Evolutionary conservation across 495 filamentous ascomycete genomes (phyloP).

Genomic region (Polyplosphaeria fusca): DNA sequence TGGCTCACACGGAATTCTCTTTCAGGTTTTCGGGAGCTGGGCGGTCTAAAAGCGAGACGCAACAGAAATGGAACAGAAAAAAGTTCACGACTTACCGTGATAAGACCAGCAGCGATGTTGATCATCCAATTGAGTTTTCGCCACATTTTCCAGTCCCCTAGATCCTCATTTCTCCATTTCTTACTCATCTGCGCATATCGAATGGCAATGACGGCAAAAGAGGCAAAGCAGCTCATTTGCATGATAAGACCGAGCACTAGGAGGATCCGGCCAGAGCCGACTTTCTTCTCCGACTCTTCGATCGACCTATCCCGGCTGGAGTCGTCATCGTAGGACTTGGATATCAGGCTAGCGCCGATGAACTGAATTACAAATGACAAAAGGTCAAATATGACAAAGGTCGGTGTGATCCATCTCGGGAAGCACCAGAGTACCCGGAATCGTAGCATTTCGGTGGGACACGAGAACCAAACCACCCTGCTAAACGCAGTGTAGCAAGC

Average conservation of each 20-base stretch:
- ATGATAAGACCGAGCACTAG: conserved; percentile 24
- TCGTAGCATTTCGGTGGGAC: conserved; percentile 7
- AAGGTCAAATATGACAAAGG: conserved; percentile 25
- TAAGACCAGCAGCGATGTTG: conserved; percentile 21
- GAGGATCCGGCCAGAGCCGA: conserved; percentile 12
- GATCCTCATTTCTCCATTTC: conserved; percentile 5
- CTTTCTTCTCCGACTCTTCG: conserved; percentile 15
- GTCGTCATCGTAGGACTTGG: conserved; percentile 14
- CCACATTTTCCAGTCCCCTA: conserved; percentile 30
- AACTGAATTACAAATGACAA: conserved; percentile 25
- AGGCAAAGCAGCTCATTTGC: conserved; percentile 18
- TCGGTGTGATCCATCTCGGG: conserved; percentile 22
- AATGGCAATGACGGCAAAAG: conserved; percentile 23
- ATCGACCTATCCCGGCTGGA: conserved; percentile 6
- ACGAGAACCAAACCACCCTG: conserved; percentile 26
- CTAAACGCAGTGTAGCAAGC: conserved; percentile 28
- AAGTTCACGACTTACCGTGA: no score
- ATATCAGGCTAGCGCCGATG: conserved; percentile 15
- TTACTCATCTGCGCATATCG: conserved; percentile 17
- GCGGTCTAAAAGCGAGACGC: no score
- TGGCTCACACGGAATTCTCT: no score
- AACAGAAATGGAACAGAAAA: no score
- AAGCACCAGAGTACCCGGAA: conserved; percentile 28
- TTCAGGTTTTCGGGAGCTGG: no score
- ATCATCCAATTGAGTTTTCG: conserved; percentile 17